These are phyloP conservation scores for Tricholoma saponaceum DNA, from an alignment of 768 basidiomycete genomes.

Conservation along the genomic window DNA sequence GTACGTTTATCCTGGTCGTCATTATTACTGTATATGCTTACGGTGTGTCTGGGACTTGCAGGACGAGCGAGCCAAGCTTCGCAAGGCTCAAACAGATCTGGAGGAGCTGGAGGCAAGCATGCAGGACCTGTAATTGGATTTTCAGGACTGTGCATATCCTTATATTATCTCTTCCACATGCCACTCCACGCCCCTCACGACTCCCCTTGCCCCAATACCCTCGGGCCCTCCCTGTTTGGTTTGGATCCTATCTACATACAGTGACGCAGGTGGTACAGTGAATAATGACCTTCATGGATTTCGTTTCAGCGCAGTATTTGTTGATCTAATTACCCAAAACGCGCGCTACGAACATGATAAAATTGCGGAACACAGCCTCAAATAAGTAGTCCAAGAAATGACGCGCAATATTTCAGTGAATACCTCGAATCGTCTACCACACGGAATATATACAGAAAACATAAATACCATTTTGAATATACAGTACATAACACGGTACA, in stretches of 20 bases:
- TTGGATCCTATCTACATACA: conserved; percentile 5
- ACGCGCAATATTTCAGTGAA: no score
- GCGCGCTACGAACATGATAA: not conserved
- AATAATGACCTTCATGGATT: conserved; percentile 9
- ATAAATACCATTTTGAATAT: no score
- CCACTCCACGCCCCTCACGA: conserved; percentile 1
- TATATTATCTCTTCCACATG: not conserved
- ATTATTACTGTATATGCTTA: conserved; percentile 1
- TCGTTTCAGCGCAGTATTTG: conserved; percentile 1
- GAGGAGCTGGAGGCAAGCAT: conserved; percentile 78
- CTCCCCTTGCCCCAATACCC: conserved; percentile 1
- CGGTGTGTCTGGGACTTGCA: conserved; percentile 24
- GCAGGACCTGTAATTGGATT: conserved; percentile 53
- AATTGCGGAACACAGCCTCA: no score
- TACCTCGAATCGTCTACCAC: no score
- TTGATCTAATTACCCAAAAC: not conserved
- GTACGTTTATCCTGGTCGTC: conserved; percentile 37
- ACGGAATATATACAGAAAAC: no score
- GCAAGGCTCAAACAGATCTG: conserved; percentile 71
- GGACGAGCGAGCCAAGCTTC: conserved; percentile 72
- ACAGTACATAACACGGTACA: not conserved
- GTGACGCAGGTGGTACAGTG: conserved; percentile 9
- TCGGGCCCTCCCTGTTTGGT: conserved; percentile 8
- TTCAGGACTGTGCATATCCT: not conserved
- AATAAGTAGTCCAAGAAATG: no score